A percentile compares a stretch with the other conserved stretches of the same genome.
These are phyloP conservation scores for Tuber umbilicatum DNA, from an alignment of 495 filamentous ascomycete genomes.

Conservation along the genomic window DNA sequence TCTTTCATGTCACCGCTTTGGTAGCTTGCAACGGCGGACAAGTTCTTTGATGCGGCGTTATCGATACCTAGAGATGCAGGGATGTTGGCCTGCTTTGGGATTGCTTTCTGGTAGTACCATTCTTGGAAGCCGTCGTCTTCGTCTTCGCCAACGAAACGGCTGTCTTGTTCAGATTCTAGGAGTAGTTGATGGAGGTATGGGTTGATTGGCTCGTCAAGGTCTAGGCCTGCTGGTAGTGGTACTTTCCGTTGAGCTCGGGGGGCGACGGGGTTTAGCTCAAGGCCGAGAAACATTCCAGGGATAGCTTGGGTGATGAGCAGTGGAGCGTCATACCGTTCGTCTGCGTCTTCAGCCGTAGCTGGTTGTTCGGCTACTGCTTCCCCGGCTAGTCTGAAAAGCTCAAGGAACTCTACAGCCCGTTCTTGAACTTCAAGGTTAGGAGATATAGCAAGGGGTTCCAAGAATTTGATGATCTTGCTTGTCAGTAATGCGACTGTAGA, in stretches of 20 bases:
- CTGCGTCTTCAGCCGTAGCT: slow-evolving; percentile 46
- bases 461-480: slow-evolving; percentile 68
- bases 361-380: slow-evolving; percentile 68
- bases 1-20: slow-evolving; percentile 59
- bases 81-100: slow-evolving; percentile 24
- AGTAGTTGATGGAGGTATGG: slow-evolving; percentile 60
- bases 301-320: slow-evolving; percentile 79
- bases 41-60: slow-evolving; percentile 48
- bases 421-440: slow-evolving; percentile 94
- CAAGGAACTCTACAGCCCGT: slow-evolving; percentile 81
- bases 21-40: slow-evolving; percentile 40
- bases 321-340: slow-evolving; percentile 58
- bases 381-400: slow-evolving; percentile 73
- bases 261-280: slow-evolving; percentile 88
- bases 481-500: slow-evolving; percentile 66
- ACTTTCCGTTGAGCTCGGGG: slow-evolving; percentile 77
- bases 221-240: slow-evolving; percentile 63
- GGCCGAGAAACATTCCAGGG: slow-evolving; percentile 73
- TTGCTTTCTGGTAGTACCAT: slow-evolving; percentile 62
- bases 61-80: slow-evolving; percentile 48
- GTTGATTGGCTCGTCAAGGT: slow-evolving; percentile 76
- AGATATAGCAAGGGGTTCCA: slow-evolving; percentile 69
- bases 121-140: slow-evolving; percentile 60
- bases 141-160: slow-evolving; percentile 42
- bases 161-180: slow-evolving; percentile 52